These are phyloP conservation scores for Boeremia exigua DNA, from an alignment of 2,329 filamentous ascomycete genomes.

Conservation along the genomic window DNA sequence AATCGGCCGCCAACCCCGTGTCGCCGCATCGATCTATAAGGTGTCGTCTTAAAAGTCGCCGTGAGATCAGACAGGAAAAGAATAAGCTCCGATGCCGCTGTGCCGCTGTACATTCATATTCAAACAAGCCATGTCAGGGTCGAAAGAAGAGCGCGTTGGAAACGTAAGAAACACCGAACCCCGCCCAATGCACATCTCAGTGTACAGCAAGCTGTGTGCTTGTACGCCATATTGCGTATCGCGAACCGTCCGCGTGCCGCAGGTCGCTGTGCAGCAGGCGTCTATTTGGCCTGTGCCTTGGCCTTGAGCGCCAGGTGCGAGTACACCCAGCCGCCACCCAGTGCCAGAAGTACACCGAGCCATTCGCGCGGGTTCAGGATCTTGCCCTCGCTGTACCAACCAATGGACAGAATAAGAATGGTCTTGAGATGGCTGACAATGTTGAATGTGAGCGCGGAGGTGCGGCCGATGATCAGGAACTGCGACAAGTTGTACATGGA, in stretches of 20 bases:
- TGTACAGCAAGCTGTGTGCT: constrained; percentile 14
- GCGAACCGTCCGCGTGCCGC: constrained; percentile 1
- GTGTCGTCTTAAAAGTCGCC: constrained; percentile 12
- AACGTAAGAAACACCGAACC: constrained; percentile 1
- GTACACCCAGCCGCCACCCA: constrained; percentile 55
- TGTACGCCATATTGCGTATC: constrained; percentile 4
- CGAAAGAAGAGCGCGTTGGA: not conserved
- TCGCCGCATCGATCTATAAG: constrained; percentile 13
- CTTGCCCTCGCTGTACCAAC: constrained; percentile 55
- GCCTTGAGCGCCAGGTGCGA: constrained; percentile 50
- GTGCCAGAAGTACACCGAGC: constrained; percentile 52
- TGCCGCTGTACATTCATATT: constrained; percentile 14
- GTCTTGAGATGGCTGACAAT: constrained; percentile 54
- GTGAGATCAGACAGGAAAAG: constrained; percentile 2
- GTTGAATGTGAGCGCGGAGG: constrained; percentile 50
- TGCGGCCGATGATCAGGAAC: constrained; percentile 51
- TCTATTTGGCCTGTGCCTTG: constrained; percentile 42
- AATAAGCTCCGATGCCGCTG: constrained; percentile 8
- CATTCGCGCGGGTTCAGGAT: constrained; percentile 48
- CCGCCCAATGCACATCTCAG: constrained; percentile 14
- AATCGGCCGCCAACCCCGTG: constrained; percentile 5
- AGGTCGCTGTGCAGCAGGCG: not conserved
- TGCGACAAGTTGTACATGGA: constrained; percentile 51
- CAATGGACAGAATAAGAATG: constrained; percentile 54
- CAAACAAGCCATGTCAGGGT: constrained; percentile 14